Base-by-base conservation (phyloP, 2,329 filamentous ascomycete genomes). In the Penicillium sp. region DNA sequence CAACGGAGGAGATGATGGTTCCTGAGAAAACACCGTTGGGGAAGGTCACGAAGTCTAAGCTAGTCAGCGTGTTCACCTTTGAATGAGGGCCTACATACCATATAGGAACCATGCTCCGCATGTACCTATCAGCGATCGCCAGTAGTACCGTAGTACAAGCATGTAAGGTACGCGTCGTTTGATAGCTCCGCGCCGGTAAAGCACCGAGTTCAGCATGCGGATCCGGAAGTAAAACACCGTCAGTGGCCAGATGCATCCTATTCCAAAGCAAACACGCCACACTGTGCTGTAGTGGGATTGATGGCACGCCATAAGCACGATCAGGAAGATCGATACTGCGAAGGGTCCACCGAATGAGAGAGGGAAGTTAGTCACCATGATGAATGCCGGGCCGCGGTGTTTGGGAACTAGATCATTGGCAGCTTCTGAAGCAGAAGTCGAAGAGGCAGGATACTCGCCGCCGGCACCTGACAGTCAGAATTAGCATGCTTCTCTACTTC, bases 91-190 rank as follows among this genome's bases (percentile, higher is more conserved):
- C n/a, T 4, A 16, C 24, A 27, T 58, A 66, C 67, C 62, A 73
- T 80, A 80, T 11, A 83, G 73, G 64, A 83, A 83, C 79, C 81
- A 84, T 46, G 82, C 81, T 9, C 79, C 75, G 50, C 76, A 81
- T 9, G 81, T 82, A 9, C 82, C 80, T 31, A 80, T 69, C 10
- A 85, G 67, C 2, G 76, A 70, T 60, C 76, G 79, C 81, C 82
- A 84, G 68, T 84, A 84, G 63, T 78, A 83, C 18, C 72, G 73
- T 9, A 81, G 36, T 5, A 82, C 74, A 0, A 84, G 71, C 1
- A 65, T 59, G 56, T 84, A 81, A 0, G 82, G 79, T 0, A 84
- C 77, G 7, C 67, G 67, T 18, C 64, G 69, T 61, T 83, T 81
- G 67, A 83, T 84, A 0, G 81, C 81, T 4, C 80, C 78, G 2